Evolutionary conservation across 1,284 basidiomycete genomes (phyloP), one percentile per base, ranked within the genome.

Genomic region (Meripilus lineatus): DNA sequence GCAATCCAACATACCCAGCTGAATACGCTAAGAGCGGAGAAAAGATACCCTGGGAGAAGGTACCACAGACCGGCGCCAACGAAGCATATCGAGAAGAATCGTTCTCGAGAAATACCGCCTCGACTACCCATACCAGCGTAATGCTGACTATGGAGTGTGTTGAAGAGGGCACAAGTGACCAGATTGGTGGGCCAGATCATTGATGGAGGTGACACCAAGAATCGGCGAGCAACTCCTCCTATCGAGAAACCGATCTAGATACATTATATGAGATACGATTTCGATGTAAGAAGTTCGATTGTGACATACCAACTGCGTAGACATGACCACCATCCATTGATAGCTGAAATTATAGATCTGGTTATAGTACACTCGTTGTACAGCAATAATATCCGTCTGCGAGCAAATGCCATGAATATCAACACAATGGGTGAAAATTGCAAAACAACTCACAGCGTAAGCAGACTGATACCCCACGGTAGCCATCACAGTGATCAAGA

Each of bases 121-220:
- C 74, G 72, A 40, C 55, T 69, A 44, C 79, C 79, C 15, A 77
- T 68, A 55, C 82, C 81, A 32, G 79, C 66, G 52, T 82, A 84
- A 22, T 63, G 58, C 50, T 77, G 74, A 0, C 74, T 64, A 55
- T 84, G 81, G 8, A 84, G 63, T 3, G 82, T 84, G 63, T 84
- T 84, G 67, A 94, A 84, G 30, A 90, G 78, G 0, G 90, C 88
- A 45, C 88, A 84, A 15, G 73, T 76, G 18, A 92, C 87, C 21
- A 95, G 72, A 51, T 87, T 87, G 15, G 71, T 63, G 0, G 92
- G 93, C 92, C 93, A 95, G 55, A 95, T 88, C 87, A 95, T 90
- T 0, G 85, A 85, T 0, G 92, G 88, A 0, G 93, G 93, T 54
- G 83, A 77, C 5, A 93, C 88, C 30, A 93, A 69, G 72, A 90